These are phyloP conservation scores for Macrotyloma uniflorum DNA, from an alignment of 306 rosid species.

Conservation along the genomic window DNA sequence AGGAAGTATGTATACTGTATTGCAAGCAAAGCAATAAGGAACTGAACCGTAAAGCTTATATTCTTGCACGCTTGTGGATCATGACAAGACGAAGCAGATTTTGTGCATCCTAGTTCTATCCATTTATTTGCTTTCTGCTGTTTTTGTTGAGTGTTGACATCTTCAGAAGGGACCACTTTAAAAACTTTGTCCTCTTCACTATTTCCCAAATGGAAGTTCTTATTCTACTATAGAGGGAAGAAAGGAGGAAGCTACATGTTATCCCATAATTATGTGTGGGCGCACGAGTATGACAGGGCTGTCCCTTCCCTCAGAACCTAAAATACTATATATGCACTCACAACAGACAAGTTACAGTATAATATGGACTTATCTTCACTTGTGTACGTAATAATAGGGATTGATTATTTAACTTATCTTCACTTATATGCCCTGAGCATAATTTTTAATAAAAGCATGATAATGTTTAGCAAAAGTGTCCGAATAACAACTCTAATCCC, in stretches of 20 bases:
- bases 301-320: neutral
- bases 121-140: slow-evolving; percentile 17
- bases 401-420: neutral
- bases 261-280: slow-evolving; percentile 4
- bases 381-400: neutral
- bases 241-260: neutral
- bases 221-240: neutral
- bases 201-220: neutral
- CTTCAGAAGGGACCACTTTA: slow-evolving; percentile 26
- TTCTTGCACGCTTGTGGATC: slow-evolving; percentile 12
- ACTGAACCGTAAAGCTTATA: slow-evolving; percentile 37
- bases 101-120: slow-evolving; percentile 22
- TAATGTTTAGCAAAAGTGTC: too few species aligned
- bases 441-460: too few species aligned
- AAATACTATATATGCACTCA: neutral
- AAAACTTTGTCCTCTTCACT: neutral
- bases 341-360: neutral
- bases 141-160: slow-evolving; percentile 19
- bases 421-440: too few species aligned
- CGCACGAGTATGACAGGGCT: neutral
- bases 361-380: too few species aligned
- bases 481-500: too few species aligned
- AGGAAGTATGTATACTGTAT: slow-evolving; percentile 49
- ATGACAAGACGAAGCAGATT: neutral
- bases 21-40: slow-evolving; percentile 82